Evolutionary conservation across 2,329 filamentous ascomycete species (phyloP).

Genomic region (Pezicula neosporulosa): DNA sequence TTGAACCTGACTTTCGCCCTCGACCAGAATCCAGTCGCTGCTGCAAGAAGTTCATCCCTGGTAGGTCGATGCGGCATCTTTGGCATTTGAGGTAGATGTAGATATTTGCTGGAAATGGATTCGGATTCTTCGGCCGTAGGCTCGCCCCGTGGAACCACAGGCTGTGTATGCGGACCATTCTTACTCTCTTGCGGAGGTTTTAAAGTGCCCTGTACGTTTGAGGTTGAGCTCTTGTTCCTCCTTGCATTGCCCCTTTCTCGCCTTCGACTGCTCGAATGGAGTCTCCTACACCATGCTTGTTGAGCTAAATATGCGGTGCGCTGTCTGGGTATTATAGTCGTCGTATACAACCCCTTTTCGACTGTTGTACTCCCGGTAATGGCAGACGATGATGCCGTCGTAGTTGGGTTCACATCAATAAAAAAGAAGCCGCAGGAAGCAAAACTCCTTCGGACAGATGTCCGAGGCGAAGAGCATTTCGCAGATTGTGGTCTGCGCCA

Average conservation of each 20-base stretch:
- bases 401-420: slow-evolving; percentile 37
- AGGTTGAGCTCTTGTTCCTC: slow-evolving; percentile 28
- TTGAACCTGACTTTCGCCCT: slow-evolving; percentile 90
- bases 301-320: slow-evolving; percentile 11
- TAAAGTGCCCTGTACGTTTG: slow-evolving; percentile 17
- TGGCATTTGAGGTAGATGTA: slow-evolving; percentile 53
- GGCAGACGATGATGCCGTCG: slow-evolving; percentile 29
- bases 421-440: slow-evolving; percentile 53
- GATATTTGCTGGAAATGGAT: slow-evolving; percentile 44
- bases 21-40: slow-evolving; percentile 90
- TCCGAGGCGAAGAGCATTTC: slow-evolving; percentile 33
- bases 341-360: slow-evolving; percentile 21
- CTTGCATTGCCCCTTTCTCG: slow-evolving; percentile 18
- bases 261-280: slow-evolving; percentile 24
- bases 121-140: slow-evolving; percentile 2
- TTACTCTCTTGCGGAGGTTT: slow-evolving; percentile 18
- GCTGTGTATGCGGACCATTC: slow-evolving; percentile 9
- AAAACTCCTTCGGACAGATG: slow-evolving; percentile 42
- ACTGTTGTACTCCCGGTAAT: slow-evolving; percentile 14
- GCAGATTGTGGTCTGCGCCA: slow-evolving; percentile 16
- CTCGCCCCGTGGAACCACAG: slow-evolving; percentile 11
- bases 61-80: slow-evolving; percentile 84
- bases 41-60: slow-evolving; percentile 88
- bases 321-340: slow-evolving; percentile 6
- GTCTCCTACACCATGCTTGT: slow-evolving; percentile 23